Evolutionary conservation across 108 stramenopile genomes (phyloP), one percentile per base, ranked within the genome.

Genomic region (Halocafeteria seosinensis): DNA sequence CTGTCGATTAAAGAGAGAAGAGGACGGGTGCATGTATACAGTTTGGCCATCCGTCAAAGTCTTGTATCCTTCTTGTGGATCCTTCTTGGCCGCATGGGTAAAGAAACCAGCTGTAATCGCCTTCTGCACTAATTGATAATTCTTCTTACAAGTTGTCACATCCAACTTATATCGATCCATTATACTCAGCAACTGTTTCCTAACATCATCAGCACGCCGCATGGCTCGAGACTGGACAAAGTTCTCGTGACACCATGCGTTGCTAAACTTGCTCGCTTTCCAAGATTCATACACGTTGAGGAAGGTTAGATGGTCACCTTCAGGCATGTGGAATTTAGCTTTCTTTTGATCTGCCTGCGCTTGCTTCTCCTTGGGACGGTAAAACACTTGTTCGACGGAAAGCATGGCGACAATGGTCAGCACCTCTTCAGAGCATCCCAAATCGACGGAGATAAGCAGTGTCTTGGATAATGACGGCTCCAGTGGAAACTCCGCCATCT

Each of bases 11-110:
- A n/a, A n/a, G 24, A 99, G 76, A 11, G 85, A 87, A 1, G 88
- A 89, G 26, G 88, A 76, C 1, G 97, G 97, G 73, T 98, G 97
- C 55, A 95, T 81, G 31, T 75, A 73, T 1, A 98, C 97, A 3
- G 87, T 73, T 69, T 98, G 97, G 70, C 95, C 92, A 74, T 99
- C 97, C 73, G 96, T 99, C 31, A 92, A 79, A 2, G 98, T 99
- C 58, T 95, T 71, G 74, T 99, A 99, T 31, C 81, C 85, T 13
- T 94, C 98, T 24, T 79, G 61, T 28, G 85, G 73, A 74, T 95
- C 88, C 6, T 87, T 73, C 68, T 89, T 89, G 0, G 98, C 98
- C n/a, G 90, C 88, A 69, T 95, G 86, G 90, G 88, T 87, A 73
- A 89, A 95, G 84, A 91, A 86, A 37, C 86, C 89, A 34, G 76